Base-by-base conservation (phyloP, 768 basidiomycete species). In the Lactarius deliciosus region DNA sequence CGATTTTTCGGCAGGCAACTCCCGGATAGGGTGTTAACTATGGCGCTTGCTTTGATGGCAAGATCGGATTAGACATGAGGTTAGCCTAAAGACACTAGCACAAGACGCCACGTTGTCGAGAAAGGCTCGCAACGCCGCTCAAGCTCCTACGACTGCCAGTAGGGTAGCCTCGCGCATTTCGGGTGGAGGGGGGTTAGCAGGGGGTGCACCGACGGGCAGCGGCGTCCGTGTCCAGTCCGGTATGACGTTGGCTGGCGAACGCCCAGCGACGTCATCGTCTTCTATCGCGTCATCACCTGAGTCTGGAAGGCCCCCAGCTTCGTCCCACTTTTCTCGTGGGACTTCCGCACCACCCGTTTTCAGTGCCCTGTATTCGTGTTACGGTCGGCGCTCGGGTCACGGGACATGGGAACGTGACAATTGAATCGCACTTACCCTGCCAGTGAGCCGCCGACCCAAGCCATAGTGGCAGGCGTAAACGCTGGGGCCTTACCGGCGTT, bases 361-460 rank as follows among this genome's bases (percentile, higher is more conserved):
- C 57, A 97, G 80, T 9, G 92, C 83, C 11, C 94, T 94, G 66
- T 22, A 63, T 30, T 13, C 38, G 61, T 18, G 25, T 67, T 40
- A 57, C 15, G 57, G n/a, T 63, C 20, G 56, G 54, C 58, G 43
- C 38, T 34, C 53, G 55, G 20, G 63, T 54, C 41, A 56, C 32
- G 18, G 32, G 45, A 32, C 25, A 40, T 32, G 4, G 36, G 32
- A 57, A 30, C 16, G 32, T 38, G 60, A 57, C 57, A 63, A 25
- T 11, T 57, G 41, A 38, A 58, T 53, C 20, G 22, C 16, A 82
- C 87, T 69, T 76, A 94, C 90, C 96, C 96, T 2, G 95, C 93
- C 22, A 98, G 75, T 25, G 92, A 94, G 0, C 94, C 96, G 5
- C 96, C 96, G 13, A 99, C 87, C 96, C 96, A 99, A 0, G 89